Evolutionary conservation across 352 stramenopile species (phyloP).

Genomic region (Phytophthora ramorum): DNA sequence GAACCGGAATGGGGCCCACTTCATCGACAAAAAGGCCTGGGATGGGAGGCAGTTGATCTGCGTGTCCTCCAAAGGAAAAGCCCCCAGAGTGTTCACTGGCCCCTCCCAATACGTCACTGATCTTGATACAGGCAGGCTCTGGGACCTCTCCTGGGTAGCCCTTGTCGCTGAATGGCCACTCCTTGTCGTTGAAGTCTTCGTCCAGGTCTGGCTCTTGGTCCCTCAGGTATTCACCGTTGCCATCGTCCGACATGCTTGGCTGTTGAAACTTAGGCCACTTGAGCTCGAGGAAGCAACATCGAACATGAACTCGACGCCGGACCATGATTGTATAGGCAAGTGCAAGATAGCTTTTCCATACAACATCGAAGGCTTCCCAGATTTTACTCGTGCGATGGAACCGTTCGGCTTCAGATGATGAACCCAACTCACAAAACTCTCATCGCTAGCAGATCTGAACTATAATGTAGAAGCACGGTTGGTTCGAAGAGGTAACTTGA

Average conservation of each 20-base stretch:
- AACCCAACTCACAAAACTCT: too few species aligned
- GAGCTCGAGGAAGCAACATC: background rate
- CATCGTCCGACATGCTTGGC: background rate
- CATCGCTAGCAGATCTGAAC: too few species aligned
- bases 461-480: too few species aligned
- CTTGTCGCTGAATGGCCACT: slow-evolving; percentile 11
- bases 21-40: slow-evolving; percentile 19
- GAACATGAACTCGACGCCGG: background rate
- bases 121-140: background rate
- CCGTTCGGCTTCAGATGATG: too few species aligned
- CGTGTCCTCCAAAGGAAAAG: slow-evolving; percentile 16
- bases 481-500: too few species aligned
- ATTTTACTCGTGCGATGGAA: too few species aligned
- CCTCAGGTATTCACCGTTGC: background rate
- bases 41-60: slow-evolving; percentile 3
- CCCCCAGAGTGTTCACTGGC: slow-evolving; percentile 1
- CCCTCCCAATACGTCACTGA: slow-evolving; percentile 12
- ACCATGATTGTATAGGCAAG: background rate
- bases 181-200: slow-evolving; percentile 8
- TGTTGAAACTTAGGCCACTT: background rate
- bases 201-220: slow-evolving; percentile 5
- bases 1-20: slow-evolving; percentile 14
- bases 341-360: too few species aligned
- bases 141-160: background rate
- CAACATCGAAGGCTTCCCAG: too few species aligned